Base-by-base conservation (phyloP, 2,329 filamentous ascomycete genomes). In the Didymella pinodella region DNA sequence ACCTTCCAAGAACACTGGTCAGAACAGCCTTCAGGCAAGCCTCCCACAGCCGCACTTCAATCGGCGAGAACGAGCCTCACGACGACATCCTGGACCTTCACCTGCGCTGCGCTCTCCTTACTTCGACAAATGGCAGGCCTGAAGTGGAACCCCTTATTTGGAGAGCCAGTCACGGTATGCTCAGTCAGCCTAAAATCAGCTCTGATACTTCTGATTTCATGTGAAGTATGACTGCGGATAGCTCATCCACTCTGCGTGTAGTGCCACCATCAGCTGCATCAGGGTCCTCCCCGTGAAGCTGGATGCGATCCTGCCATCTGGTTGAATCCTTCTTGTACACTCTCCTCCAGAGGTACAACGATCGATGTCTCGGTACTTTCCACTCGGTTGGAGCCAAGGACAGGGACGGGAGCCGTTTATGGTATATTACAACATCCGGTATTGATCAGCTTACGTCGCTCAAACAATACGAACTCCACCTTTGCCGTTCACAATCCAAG, bases 231-330 rank as follows among this genome's bases (percentile, higher is more conserved):
- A 41, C 11, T n/a, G 28, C 31, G n/a, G 46, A 29, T 31, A n/a
- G 36, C 22, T 31, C n/a, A 29, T 47, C 26, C 43, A 34, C 22
- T 18, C 20, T 20, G 32, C 8, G 12, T 22, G 26, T 20, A 51
- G 50, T 50, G 26, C 14, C 29, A 54, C 47, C 34, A 31, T 26
- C 32, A 36, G 47, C 22, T 40, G 46, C 45, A 41, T 45, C 38
- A 49, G 55, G 49, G 49, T 54, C 56, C 16, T 36, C 7, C 32
- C 50, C 49, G 34, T 29, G 32, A 47, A 14, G 32, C n/a, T 43
- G 56, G 51, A 41, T 28, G 34, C 49, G 40, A 59, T 54, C 16
- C 34, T 54, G 50, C 41, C 44, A 54, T 54, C 44, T 41, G n/a
- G 22, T 12, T 53, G 29, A 40, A 31, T 18, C 26, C 29, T 31